Evolutionary conservation across 176 grass and related monocot species (phyloP), one percentile per base, ranked within the genome.

Genomic region (Poa pratensis): DNA sequence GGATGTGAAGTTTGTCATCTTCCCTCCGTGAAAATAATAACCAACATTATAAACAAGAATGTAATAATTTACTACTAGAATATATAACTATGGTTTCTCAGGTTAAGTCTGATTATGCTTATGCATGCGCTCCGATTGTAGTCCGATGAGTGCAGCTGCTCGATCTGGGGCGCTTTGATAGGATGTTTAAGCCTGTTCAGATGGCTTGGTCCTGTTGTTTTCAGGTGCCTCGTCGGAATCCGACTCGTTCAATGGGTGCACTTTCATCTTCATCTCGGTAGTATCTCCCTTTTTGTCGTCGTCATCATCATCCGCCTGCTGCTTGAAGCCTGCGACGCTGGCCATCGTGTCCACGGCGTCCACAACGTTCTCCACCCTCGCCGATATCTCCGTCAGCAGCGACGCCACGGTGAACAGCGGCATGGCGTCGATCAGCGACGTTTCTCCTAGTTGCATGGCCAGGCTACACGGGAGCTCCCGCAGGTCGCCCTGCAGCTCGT

Each of bases 351-450:
- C 93, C 34, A 90, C 89, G 23, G 87, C 89, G 82, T 98, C 89
- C 1, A 90, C 83, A 1, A 95, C 85, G 63, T 42, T 81, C 85
- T 88, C 93, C 48, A 93, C 40, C 80, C 91, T 74, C 37, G 79
- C 30, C 23, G 95, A 92, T 82, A 93, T 86, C 82, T 98, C 91
- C 8, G 91, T 80, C 76, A 98, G 88, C 66, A 95, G 83, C 8
- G 93, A 87, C 34, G 89, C 75, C 62, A 87, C 77, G 2, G 93
- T 91, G 87, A 95, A 83, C 5, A 95, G 78, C 5, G 93, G 91
- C 84, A 93, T 78, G 43, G 77, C 83, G 27, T 91, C 93, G 40
- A 83, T 84, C 68, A 93, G 69, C 27, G 81, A 84, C 59, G 70
- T 50, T 66, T 84, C 78, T 10, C 67, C 32, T 49, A 57, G 17